Base-by-base conservation (phyloP, 75 land plant genomes). In the Ceratopteris richardii region DNA sequence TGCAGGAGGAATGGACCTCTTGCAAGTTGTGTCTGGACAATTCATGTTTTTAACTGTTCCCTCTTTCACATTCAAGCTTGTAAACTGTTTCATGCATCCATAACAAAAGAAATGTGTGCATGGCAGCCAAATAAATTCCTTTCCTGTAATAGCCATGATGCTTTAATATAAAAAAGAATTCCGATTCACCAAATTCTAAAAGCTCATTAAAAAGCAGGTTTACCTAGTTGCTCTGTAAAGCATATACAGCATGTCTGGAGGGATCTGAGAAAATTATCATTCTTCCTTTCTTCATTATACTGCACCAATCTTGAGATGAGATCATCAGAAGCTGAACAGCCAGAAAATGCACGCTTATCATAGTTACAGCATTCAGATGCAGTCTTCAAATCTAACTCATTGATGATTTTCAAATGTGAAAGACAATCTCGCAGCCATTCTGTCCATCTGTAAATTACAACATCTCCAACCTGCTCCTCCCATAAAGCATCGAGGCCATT, bases 71-170 rank as follows among this genome's bases (percentile, higher is more conserved):
- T 85, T 83, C 54, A 82, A 69, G 29, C 60, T 68, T 25, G 74
- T 60, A 43, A 75, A 88, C 41, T 72, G 83, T 58, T 85, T 66
- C 90, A 88, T 78, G 63, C 97, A 92, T 29, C 61, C 82, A 77
- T 63, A 39, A 63, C 97, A 92, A 62, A 83, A 92, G 44, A 59
- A 66, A 63, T 92, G 97, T 41, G 74, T 73, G 61, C 97, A 92
- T 48, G 80, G 86, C 27, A 92, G 66, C 47, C 64, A 75, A 1
- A 79, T 61, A 67, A 92, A 88, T 7, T 82, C 76, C 22, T 61
- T 63, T 10, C 95, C 95, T 89, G 75, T 12, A 65, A 14, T 16
- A 51, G n/a, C n/a, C n/a, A n/a, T n/a, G n/a, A n/a, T n/a, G n/a
- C n/a, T n/a, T n/a, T n/a, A n/a, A n/a, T n/a, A n/a, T n/a, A n/a